Evolutionary conservation across 805 yeast genomes (phyloP), one percentile per base, ranked within the genome.

Genomic region (Lachancea nothofagi): DNA sequence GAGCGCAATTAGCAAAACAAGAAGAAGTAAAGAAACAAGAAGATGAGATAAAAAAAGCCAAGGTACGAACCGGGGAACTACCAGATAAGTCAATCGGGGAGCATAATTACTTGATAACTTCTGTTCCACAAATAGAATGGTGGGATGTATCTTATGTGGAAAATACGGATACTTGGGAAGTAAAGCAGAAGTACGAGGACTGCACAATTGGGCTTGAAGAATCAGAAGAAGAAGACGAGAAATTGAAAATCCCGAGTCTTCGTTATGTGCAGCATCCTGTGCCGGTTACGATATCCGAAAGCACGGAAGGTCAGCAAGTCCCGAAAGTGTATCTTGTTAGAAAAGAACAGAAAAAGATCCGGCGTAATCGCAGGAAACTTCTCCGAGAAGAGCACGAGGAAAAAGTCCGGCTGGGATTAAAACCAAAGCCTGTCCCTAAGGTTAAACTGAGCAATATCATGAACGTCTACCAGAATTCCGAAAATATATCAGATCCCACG

Each of bases 381-480:
- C 68, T 62, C 44, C 76, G 77, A 45, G 78, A 80, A 50, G 93
- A 81, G 33, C 70, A 74, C 42, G 95, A 86, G 55, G 90, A 86
- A 49, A 67, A 83, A 33, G 80, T 89, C 18, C 74, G 79, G 42
- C 65, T 85, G 4, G 98, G 98, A 0, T 62, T 89, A 14, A 85
- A 82, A 33, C 83, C 95, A 0, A 82, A 95, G 4, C 96, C 96
- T 0, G 82, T 82, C 5, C 95, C 96, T 2, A 93, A 90, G 59
- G 83, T 93, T 19, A 85, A 83, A 52, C 66, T 87, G 31, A 76
- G 82, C 30, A 93, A 90, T 56, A 70, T 93, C 60, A 85, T 87
- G 88, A 82, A 74, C 50, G 95, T 87, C 0, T 66, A 83, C 35
- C 63, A 58, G 42, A 85, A 97, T 2, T 78, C 84, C 50, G 94